phyloP scores from a whole-genome alignment of 2,329 filamentous ascomycete genomes.

The Setomelanomma holmii region DNA sequence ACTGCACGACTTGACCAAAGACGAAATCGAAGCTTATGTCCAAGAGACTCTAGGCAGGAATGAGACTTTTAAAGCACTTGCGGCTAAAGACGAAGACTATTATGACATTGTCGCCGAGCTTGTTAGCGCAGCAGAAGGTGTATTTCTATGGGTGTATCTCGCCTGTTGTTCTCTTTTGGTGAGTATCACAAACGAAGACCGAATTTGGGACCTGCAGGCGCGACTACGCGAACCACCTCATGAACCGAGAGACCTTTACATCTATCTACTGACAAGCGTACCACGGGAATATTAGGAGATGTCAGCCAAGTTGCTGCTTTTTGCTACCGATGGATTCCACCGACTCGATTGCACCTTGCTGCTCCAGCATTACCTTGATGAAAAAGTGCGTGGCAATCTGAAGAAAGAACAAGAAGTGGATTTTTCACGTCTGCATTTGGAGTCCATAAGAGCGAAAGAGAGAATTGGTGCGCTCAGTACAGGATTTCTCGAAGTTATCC shows the following conservation, averaged over 20 bases:
- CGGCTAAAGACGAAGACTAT: neutral
- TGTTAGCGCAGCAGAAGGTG: conserved; percentile 4
- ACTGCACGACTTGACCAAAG: neutral
- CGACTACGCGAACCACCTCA: neutral
- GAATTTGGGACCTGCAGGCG: neutral
- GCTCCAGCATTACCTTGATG: no score
- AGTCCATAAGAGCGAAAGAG: no score
- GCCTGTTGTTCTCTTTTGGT: neutral
- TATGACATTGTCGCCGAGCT: conserved; percentile 2
- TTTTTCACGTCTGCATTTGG: no score
- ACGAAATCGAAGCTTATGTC: neutral
- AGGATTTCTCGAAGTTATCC: no score
- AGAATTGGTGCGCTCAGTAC: no score
- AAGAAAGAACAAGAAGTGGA: no score
- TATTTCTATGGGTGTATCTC: conserved; percentile 13
- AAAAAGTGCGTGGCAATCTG: no score
- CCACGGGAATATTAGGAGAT: neutral
- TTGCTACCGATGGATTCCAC: no score
- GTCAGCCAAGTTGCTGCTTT: neutral
- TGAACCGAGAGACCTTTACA: neutral
- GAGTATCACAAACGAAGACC: neutral
- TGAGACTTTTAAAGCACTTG: neutral
- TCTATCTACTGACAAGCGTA: neutral
- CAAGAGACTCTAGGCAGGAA: neutral
- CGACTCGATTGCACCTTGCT: no score